Evolutionary conservation across 1,284 basidiomycete genomes (phyloP).

Genomic region (Apiotrichum brassicae): DNA sequence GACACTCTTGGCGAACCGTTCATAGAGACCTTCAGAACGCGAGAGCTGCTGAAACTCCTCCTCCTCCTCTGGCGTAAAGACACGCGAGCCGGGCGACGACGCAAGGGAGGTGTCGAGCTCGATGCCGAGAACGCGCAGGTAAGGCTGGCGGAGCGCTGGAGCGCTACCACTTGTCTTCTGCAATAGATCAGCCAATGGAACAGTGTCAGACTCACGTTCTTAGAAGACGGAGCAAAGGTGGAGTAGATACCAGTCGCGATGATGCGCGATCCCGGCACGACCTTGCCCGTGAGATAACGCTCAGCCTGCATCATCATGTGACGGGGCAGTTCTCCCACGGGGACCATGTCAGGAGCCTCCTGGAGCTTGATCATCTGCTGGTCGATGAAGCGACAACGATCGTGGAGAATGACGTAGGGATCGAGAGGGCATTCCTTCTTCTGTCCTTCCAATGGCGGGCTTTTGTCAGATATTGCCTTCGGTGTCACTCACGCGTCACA

Average conservation of each 20-base stretch:
- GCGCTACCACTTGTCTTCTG: slow-evolving; percentile 64
- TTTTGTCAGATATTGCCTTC: slow-evolving; percentile 8
- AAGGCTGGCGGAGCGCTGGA: slow-evolving; percentile 85
- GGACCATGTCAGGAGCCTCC: slow-evolving; percentile 99
- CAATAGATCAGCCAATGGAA: slow-evolving; percentile 8
- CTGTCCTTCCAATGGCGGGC: slow-evolving; percentile 62
- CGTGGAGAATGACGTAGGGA: slow-evolving; percentile 93
- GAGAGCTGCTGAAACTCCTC: slow-evolving; percentile 89
- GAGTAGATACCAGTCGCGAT: slow-evolving; percentile 96
- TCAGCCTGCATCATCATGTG: slow-evolving; percentile 93
- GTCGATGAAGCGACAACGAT: slow-evolving; percentile 90
- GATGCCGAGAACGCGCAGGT: slow-evolving; percentile 86
- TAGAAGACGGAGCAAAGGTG: slow-evolving; percentile 74
- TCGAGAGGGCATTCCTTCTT: slow-evolving; percentile 91
- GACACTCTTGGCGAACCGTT: slow-evolving; percentile 87
- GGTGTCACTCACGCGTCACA: slow-evolving; percentile 62
- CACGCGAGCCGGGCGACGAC: slow-evolving; percentile 57
- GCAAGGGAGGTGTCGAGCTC: slow-evolving; percentile 66
- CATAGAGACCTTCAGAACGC: slow-evolving; percentile 83
- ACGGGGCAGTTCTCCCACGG: slow-evolving; percentile 92
- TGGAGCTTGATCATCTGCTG: slow-evolving; percentile 96
- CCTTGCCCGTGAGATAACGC: slow-evolving; percentile 77
- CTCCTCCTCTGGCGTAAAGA: slow-evolving; percentile 93
- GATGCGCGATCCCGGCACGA: slow-evolving; percentile 89
- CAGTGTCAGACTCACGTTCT: slow-evolving; percentile 55